Evolutionary conservation across 108 stramenopile genomes (phyloP).

Genomic region (Asterionellopsis glacialis): DNA sequence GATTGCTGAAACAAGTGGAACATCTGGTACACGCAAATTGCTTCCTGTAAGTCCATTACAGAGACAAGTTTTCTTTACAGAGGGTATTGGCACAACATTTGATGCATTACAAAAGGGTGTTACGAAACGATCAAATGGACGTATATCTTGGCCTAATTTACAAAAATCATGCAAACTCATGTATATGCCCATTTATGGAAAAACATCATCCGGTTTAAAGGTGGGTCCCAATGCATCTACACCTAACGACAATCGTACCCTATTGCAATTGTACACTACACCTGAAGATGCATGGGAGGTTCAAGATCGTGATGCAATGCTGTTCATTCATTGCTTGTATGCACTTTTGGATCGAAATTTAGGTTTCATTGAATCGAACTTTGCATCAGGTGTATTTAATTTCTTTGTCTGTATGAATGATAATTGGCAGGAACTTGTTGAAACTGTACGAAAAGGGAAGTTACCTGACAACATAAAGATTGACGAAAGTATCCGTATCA

Average conservation of each 20-base stretch:
- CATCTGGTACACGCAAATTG: constrained; percentile 8
- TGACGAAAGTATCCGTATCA: background rate
- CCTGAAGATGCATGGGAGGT: constrained; percentile 5
- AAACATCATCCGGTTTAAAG: background rate
- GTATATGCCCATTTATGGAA: background rate
- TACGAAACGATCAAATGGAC: background rate
- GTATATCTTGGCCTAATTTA: constrained; percentile 2
- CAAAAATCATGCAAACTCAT: constrained; percentile 10
- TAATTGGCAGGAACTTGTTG: constrained; percentile 3
- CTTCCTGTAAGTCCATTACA: constrained; percentile 6
- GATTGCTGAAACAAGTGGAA: constrained; percentile 9
- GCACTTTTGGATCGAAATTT: constrained; percentile 7
- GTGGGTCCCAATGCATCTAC: constrained; percentile 8
- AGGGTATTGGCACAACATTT: constrained; percentile 4
- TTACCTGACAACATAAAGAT: constrained; percentile 2
- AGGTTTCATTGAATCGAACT: constrained; percentile 13
- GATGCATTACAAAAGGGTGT: constrained; percentile 9
- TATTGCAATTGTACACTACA: constrained; percentile 6
- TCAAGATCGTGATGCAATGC: background rate
- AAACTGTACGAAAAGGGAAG: background rate
- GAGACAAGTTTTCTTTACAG: constrained; percentile 2
- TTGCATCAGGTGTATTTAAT: constrained; percentile 9
- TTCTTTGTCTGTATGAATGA: constrained; percentile 1
- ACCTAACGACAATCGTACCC: background rate
- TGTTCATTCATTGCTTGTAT: constrained; percentile 6